Conservation (phyloP, 495 filamentous ascomycete species). For the Cenococcum geophilum region DNA sequence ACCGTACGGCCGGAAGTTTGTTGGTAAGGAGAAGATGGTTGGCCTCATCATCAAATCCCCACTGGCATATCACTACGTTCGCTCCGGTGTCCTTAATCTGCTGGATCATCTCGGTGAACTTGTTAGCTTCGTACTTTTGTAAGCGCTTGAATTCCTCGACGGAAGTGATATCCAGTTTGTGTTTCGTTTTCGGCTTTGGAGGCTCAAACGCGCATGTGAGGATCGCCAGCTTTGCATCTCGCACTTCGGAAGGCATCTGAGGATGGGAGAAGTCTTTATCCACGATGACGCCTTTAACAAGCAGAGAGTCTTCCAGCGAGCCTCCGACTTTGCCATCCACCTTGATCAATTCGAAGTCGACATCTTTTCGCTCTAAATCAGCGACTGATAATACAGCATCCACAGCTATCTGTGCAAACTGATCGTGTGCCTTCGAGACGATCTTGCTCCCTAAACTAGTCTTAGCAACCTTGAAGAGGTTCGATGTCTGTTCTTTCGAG, state of each 20-base stretch:
- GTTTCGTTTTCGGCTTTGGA: constrained; percentile 99
- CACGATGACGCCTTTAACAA: constrained; percentile 96
- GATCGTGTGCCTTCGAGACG: constrained; percentile 96
- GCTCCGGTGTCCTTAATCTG: constrained; percentile 96
- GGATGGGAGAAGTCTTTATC: constrained; percentile 99
- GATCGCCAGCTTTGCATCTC: constrained; percentile 93
- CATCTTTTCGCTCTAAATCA: constrained; percentile 91
- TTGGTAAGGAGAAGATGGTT: constrained; percentile 96
- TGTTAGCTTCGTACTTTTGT: constrained; percentile 88
- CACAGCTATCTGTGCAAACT: constrained; percentile 94
- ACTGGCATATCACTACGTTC: constrained; percentile 97
- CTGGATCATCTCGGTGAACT: constrained; percentile 97
- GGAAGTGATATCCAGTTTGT: constrained; percentile 95
- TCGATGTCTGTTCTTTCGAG: constrained; percentile 64
- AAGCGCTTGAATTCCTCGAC: constrained; percentile 97
- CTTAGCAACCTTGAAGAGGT: constrained; percentile 87
- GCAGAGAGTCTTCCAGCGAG: constrained; percentile 83
- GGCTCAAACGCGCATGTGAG: constrained; percentile 98
- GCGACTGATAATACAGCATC: constrained; percentile 96
- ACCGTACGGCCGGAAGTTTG: constrained; percentile 89
- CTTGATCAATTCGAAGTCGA: constrained; percentile 99
- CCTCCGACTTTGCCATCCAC: constrained; percentile 98
- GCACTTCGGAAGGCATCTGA: constrained; percentile 93
- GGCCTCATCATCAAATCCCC: constrained; percentile 99
- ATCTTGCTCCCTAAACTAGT: constrained; percentile 98